A percentile compares a stretch with the other conserved stretches of the same genome.
These are phyloP conservation scores for Polysphondylium violaceum DNA, from an alignment of 78 protist species.

Conservation along the genomic window DNA sequence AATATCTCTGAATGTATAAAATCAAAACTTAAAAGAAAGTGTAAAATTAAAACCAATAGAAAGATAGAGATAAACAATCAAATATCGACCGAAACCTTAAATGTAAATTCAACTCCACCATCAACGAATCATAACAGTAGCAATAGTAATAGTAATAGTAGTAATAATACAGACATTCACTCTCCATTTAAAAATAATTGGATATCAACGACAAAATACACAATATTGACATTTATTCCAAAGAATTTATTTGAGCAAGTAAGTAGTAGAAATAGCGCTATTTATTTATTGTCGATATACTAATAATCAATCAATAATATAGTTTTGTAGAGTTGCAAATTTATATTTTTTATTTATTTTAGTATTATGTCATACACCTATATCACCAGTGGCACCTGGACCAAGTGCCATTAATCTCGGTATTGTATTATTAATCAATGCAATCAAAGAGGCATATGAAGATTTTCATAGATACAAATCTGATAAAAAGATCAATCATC, in stretches of 20 bases:
- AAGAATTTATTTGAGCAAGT: slow-evolving; percentile 81
- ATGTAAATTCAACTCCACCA: too few species aligned
- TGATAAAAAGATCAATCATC: slow-evolving; percentile 51
- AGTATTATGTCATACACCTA: slow-evolving; percentile 11
- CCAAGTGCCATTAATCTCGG: slow-evolving; percentile 51
- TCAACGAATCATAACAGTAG: neutral
- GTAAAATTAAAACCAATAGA: too few species aligned
- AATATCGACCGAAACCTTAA: neutral
- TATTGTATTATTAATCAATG: slow-evolving; percentile 51
- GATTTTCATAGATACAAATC: slow-evolving; percentile 62
- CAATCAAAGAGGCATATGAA: slow-evolving; percentile 67
- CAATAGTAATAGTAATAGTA: neutral
- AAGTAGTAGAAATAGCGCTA: neutral
- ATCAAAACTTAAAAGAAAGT: too few species aligned
- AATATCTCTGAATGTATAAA: neutral
- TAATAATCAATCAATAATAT: neutral
- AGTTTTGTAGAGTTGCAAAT: slow-evolving; percentile 65
- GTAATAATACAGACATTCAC: neutral
- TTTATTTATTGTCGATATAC: neutral
- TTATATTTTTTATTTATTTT: slow-evolving; percentile 61
- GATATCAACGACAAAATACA: slow-evolving; percentile 80
- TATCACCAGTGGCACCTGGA: slow-evolving; percentile 39
- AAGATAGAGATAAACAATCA: neutral
- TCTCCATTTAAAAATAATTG: slow-evolving; percentile 8
- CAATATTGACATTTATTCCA: slow-evolving; percentile 70